A percentile compares a stretch with the other conserved stretches of the same genome.
phyloP scores from a whole-genome alignment of 2,329 filamentous ascomycete genomes.

The Penicillium sp. region DNA sequence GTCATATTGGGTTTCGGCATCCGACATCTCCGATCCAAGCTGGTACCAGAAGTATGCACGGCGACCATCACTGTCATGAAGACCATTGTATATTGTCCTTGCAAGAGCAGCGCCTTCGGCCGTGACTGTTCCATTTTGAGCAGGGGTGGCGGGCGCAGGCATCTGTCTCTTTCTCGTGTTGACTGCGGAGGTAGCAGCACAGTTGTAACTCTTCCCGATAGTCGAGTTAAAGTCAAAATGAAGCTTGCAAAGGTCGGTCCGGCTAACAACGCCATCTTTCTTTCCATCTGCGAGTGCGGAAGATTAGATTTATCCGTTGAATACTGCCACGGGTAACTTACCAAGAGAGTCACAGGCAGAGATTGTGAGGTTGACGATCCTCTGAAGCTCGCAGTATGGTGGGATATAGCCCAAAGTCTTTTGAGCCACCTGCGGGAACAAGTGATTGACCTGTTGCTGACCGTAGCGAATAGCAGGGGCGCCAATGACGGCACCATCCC shows the following conservation, averaged over 20 bases:
- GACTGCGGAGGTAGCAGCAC: not conserved
- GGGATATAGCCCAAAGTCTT: constrained; percentile 4
- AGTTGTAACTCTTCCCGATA: constrained; percentile 1
- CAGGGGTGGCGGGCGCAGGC: constrained; percentile 4
- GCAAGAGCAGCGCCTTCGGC: constrained; percentile 22
- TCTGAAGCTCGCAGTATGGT: constrained; percentile 9
- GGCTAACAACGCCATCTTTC: not conserved
- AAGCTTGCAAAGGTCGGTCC: constrained; percentile 4
- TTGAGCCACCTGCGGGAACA: not conserved
- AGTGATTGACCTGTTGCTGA: constrained; percentile 8
- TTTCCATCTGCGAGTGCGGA: not conserved
- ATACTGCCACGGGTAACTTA: not conserved
- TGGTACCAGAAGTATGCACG: constrained; percentile 45
- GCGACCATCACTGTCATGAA: constrained; percentile 37
- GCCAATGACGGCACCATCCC: constrained; percentile 5
- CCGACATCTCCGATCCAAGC: constrained; percentile 31
- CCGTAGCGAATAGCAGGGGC: constrained; percentile 6
- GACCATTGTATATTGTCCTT: constrained; percentile 33
- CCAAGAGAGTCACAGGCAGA: constrained; percentile 4
- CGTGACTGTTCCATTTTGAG: constrained; percentile 20
- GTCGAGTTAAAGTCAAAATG: constrained; percentile 1
- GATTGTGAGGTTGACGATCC: constrained; percentile 7
- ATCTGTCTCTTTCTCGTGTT: not conserved
- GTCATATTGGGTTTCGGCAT: constrained; percentile 41
- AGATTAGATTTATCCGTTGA: not conserved